Evolutionary conservation across 2,329 filamentous ascomycete genomes (phyloP), one percentile per base, ranked within the genome.

Genomic region (Verruconis gallopava): DNA sequence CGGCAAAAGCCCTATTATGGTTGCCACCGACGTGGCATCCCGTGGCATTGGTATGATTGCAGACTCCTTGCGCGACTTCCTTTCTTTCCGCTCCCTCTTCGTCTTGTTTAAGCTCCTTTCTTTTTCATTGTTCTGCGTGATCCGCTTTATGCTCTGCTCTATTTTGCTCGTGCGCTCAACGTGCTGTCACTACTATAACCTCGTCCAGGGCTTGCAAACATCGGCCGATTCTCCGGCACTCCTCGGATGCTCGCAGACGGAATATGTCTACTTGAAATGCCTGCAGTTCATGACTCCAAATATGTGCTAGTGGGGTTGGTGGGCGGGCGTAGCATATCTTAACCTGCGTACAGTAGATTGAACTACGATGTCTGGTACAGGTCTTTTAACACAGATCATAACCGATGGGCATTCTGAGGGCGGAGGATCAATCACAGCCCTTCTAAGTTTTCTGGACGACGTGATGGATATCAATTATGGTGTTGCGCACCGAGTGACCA

Each of bases 21-120:
- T 98, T 71, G 91, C 91, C 69, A 98, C 91, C 52, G 91, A 96
- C 61, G 91, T 98, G 69, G 91, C 91, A 69, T 96, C 91, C 62
- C 91, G 91, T 88, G 91, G 91, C 85, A 95, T 98, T 70, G 91
- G 91, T 95, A 93, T 93, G 86, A 89, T 82, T 77, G 70, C 73
- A 68, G 68, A 67, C 63, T 65, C 68, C 63, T 65, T 58, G 58
- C 54, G 57, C 56, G 57, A 52, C 50, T 46, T 46, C 38, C 48
- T 52, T 49, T 56, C 49, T 63, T 50, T 54, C 47, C 40, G 44
- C 48, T 47, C 48, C 50, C 44, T 48, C 49, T 46, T 56, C 56
- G 50, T 42, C 55, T 53, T 51, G 44, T 46, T 38, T 48, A 50
- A 48, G 56, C 49, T 63, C 50, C 54, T 47, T 40, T 44, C 48